Evolutionary conservation across 192 early-diverging fungal species (phyloP), one percentile per base, ranked within the genome.

Genomic region (Phycomyces nitens): DNA sequence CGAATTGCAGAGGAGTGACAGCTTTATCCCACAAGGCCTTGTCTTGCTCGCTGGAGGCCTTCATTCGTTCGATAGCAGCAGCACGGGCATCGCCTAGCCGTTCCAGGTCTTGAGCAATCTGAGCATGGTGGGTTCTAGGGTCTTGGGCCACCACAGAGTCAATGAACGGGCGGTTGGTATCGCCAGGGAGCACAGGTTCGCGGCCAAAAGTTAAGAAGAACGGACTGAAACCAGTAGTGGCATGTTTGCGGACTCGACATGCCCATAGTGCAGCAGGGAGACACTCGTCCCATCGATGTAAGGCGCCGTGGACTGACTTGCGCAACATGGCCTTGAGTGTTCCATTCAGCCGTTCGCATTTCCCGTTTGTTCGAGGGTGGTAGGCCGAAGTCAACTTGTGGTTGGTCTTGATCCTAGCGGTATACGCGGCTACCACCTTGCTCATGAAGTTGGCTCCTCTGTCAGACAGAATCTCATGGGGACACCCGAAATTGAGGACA

Each of bases 191-290:
- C 1, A 22, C 41, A 12, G 61, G 61, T 14, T 68, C 50, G 14
- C 60, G 6, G 15, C 65, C 71, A 55, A 64, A 73, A 0, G 58
- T 27, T 21, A 73, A 20, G 24, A 64, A 73, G 20, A 68, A 68
- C 0, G 61, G 65, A n/a, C 52, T 64, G 20, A 42, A 53, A n/a
- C 66, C 27, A 5, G 61, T 64, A 0, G 62, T 67, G 1, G 29
- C 29, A 60, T 68, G 65, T 22, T 53, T 73, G 12, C 60, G 38
- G 3, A 60, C 68, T 0, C 58, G 56, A 34, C 66, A 73, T 1
- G 71, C 44, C n/a, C 64, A 68, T 0, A 73, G 26, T 0, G 62
- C 62, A 16, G 57, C 44, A 14, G 60, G 34, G 6, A 73, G 11
- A 56, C 56, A 68, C 21, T 60, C 29, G 40, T 68, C 71, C 66